Conservation (phyloP, 2,329 filamentous ascomycete species). For the Rhexocercosporidium sp. region DNA sequence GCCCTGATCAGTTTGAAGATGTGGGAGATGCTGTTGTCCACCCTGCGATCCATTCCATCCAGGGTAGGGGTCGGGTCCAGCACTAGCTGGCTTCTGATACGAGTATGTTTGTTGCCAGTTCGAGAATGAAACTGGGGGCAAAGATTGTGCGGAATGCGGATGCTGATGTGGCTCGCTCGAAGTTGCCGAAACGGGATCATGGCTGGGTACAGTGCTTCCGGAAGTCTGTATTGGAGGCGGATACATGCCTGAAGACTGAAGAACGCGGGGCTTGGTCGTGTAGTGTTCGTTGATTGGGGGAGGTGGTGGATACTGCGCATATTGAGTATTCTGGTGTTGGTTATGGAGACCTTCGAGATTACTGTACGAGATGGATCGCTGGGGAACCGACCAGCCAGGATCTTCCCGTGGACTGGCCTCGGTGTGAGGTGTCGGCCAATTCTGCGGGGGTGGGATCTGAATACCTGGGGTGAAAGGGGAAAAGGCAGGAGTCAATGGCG, state of each 20-base stretch:
- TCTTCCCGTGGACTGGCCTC: constrained; percentile 40
- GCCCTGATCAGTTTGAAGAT: constrained; percentile 17
- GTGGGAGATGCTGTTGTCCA: constrained; percentile 28
- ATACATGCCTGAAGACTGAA: constrained; percentile 38
- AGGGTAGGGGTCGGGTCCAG: constrained; percentile 35
- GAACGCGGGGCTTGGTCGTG: constrained; percentile 33
- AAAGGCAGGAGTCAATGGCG: constrained; percentile 56
- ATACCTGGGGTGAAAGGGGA: constrained; percentile 53
- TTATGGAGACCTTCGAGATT: constrained; percentile 40
- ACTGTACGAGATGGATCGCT: constrained; percentile 43
- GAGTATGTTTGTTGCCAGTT: constrained; percentile 39
- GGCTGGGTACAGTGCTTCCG: constrained; percentile 26
- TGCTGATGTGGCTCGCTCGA: constrained; percentile 31
- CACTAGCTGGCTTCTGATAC: constrained; percentile 36
- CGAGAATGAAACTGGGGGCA: constrained; percentile 32
- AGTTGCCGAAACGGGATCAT: constrained; percentile 32
- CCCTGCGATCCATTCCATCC: constrained; percentile 33
- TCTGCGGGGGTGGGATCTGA: constrained; percentile 37
- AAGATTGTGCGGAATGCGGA: constrained; percentile 33
- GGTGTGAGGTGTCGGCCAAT: constrained; percentile 37
- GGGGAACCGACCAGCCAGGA: constrained; percentile 40
- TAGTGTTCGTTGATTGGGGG: constrained; percentile 33
- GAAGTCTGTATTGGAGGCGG: constrained; percentile 37
- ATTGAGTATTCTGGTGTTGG: constrained; percentile 37
- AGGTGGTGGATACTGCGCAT: constrained; percentile 29